Evolutionary conservation across 495 filamentous ascomycete species (phyloP).

Genomic region (Penicillium psychrofluorescens): DNA sequence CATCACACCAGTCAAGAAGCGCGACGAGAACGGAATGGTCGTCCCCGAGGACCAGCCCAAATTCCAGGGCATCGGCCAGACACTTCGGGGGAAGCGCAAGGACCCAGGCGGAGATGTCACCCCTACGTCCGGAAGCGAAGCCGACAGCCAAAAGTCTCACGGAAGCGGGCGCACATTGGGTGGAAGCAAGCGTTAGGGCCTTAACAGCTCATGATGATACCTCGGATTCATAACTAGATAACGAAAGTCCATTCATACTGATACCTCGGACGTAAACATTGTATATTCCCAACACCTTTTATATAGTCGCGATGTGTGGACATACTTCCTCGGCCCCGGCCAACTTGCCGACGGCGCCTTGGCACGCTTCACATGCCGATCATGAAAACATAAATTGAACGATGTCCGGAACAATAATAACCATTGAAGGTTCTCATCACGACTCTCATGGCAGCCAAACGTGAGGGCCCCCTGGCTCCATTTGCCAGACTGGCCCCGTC

Average conservation of each 20-base stretch:
- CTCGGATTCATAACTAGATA: too few species aligned
- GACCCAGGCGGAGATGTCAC: slow-evolving; percentile 28
- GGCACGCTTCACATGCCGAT: too few species aligned
- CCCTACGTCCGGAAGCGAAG: slow-evolving; percentile 27
- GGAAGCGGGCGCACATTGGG: slow-evolving; percentile 16
- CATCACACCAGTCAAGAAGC: slow-evolving; percentile 77
- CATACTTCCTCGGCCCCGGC: too few species aligned
- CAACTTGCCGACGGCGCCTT: too few species aligned
- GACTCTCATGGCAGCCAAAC: slow-evolving; percentile 4
- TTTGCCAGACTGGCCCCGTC: slow-evolving; percentile 27
- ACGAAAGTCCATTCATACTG: too few species aligned
- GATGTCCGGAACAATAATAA: too few species aligned
- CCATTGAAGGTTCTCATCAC: neutral
- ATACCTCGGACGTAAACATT: too few species aligned
- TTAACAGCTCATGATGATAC: neutral
- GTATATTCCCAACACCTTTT: neutral
- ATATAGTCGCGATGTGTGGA: neutral
- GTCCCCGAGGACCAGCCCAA: slow-evolving; percentile 59
- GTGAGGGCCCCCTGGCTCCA: slow-evolving; percentile 5
- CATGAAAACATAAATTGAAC: neutral
- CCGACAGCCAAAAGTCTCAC: slow-evolving; percentile 13
- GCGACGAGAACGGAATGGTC: slow-evolving; percentile 58
- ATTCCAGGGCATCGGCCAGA: slow-evolving; percentile 85
- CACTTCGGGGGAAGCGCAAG: slow-evolving; percentile 63
- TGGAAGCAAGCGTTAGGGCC: slow-evolving; percentile 14